These are phyloP conservation scores for Thozetella sp. DNA, from an alignment of 495 filamentous ascomycete species.

Conservation along the genomic window DNA sequence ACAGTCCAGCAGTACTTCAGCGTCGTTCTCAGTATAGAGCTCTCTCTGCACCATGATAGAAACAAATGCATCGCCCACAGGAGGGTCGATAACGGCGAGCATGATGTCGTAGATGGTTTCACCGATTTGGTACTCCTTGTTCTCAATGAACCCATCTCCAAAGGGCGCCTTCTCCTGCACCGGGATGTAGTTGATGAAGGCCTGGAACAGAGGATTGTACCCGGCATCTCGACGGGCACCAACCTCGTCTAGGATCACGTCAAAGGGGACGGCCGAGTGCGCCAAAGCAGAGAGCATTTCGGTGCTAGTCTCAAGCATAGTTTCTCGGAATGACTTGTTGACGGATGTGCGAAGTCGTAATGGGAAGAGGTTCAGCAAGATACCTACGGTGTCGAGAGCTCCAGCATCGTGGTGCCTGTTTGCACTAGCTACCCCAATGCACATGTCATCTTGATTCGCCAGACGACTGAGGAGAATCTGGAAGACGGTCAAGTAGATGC, in stretches of 20 bases:
- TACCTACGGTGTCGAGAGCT: conserved; percentile 12
- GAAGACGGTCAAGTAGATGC: conserved; percentile 20
- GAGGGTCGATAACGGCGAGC: conserved; percentile 21
- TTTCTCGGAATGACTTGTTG: conserved; percentile 7
- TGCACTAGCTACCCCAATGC: conserved; percentile 45
- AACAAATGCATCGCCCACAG: conserved; percentile 7
- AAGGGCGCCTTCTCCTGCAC: conserved; percentile 14
- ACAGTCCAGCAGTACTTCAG: conserved; percentile 18
- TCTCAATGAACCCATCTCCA: conserved; percentile 22
- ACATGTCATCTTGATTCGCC: conserved; percentile 28
- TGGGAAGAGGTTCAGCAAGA: conserved; percentile 22
- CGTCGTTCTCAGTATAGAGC: conserved; percentile 13
- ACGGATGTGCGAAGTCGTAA: conserved; percentile 10
- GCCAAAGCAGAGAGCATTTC: conserved; percentile 6
- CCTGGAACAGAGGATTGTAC: conserved; percentile 18
- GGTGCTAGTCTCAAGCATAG: neutral
- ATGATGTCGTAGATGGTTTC: conserved; percentile 27
- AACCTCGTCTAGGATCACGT: conserved; percentile 29
- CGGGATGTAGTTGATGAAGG: conserved; percentile 31
- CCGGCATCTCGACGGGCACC: conserved; percentile 16
- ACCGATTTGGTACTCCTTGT: conserved; percentile 13
- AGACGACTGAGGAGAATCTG: conserved; percentile 17
- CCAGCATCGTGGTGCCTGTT: conserved; percentile 18
- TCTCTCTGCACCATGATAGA: conserved; percentile 13
- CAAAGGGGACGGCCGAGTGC: conserved; percentile 24